Conservation (phyloP, 192 early-diverging fungal species). For the Spinellus fusiger region DNA sequence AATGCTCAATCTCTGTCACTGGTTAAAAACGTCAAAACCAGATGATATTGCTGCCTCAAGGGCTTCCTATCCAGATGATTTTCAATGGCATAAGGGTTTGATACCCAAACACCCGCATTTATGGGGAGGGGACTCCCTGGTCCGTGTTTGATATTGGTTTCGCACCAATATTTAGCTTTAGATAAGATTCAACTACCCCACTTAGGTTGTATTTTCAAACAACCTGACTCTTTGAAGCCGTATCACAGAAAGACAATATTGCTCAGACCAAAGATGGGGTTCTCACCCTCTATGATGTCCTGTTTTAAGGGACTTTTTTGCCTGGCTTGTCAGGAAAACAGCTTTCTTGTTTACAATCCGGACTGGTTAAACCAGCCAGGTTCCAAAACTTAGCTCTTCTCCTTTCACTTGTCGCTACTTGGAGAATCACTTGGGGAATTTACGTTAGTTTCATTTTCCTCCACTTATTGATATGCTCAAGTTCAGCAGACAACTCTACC, state of each 20-base stretch:
- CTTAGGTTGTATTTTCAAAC: constrained; percentile 69
- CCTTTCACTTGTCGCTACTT: too few relatives aligned
- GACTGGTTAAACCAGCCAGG: constrained; percentile 36
- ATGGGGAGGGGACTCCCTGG: constrained; percentile 83
- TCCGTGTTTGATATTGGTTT: constrained; percentile 85
- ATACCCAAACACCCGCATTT: constrained; percentile 66
- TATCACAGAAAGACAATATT: constrained; percentile 42
- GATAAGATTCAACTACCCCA: constrained; percentile 74
- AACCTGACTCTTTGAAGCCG: constrained; percentile 59
- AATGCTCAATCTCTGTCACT: constrained; percentile 57
- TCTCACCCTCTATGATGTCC: constrained; percentile 71
- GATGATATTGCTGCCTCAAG: constrained; percentile 55
- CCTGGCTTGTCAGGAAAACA: constrained; percentile 33
- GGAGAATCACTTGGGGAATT: too few relatives aligned
- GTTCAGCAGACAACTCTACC: constrained; percentile 65
- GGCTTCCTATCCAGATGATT: constrained; percentile 40
- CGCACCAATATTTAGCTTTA: constrained; percentile 80
- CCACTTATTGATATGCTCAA: constrained; percentile 78
- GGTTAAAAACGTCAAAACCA: constrained; percentile 44
- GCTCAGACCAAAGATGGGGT: constrained; percentile 48
- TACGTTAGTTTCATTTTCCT: too few relatives aligned
- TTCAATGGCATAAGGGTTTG: constrained; percentile 55
- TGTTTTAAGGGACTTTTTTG: constrained; percentile 60
- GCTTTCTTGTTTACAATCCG: constrained; percentile 60
- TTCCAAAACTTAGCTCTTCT: constrained; percentile 68